Evolutionary conservation across 2,329 filamentous ascomycete species (phyloP).

Genomic region (Fulvia fulva): DNA sequence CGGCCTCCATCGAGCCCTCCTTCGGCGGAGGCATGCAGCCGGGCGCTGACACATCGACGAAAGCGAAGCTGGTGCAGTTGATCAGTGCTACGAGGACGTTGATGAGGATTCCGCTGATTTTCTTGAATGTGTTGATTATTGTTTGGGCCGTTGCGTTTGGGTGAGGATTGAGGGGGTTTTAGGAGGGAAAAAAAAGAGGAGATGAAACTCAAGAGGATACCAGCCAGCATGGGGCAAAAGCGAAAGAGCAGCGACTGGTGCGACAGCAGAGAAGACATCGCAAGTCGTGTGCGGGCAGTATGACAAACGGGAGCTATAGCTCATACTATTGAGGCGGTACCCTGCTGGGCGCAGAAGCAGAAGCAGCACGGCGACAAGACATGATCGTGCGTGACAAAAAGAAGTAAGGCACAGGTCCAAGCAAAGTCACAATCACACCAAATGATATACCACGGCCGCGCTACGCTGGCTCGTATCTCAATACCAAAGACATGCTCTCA

Average conservation of each 20-base stretch:
- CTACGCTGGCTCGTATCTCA: background rate
- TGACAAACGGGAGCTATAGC: too few relatives aligned
- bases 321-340: too few relatives aligned
- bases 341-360: too few relatives aligned
- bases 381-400: too few relatives aligned
- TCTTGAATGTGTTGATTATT: constrained; percentile 78
- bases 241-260: too few relatives aligned
- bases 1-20: constrained; percentile 62
- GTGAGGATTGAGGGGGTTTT: constrained; percentile 16
- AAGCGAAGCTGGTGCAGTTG: constrained; percentile 81
- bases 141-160: constrained; percentile 48
- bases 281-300: too few relatives aligned
- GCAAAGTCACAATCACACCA: background rate
- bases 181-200: background rate
- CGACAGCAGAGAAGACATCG: too few relatives aligned
- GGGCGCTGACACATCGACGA: constrained; percentile 66
- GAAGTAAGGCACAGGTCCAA: too few relatives aligned
- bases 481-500: background rate
- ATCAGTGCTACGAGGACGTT: constrained; percentile 87
- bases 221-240: background rate
- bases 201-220: background rate
- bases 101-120: constrained; percentile 87
- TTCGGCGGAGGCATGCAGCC: constrained; percentile 80
- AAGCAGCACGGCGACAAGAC: background rate
- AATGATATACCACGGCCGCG: background rate